Evolutionary conservation across 2,329 filamentous ascomycete species (phyloP).

Genomic region (Zopfia rhizophila): DNA sequence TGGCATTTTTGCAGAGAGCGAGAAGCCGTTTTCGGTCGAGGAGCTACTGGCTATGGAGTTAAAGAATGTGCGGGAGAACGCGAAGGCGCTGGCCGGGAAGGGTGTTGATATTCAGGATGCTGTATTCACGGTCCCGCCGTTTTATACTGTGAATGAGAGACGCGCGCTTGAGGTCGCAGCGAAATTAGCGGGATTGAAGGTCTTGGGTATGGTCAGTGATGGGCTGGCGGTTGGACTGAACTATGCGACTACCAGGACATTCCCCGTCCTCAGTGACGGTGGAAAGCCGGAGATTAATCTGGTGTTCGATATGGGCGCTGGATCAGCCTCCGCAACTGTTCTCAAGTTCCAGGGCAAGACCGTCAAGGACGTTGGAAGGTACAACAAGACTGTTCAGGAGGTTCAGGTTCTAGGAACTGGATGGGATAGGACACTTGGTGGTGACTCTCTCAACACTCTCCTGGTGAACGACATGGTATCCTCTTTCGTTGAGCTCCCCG

Average conservation of each 20-base stretch:
- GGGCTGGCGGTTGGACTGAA: constrained; percentile 93
- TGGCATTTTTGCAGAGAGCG: constrained; percentile 74
- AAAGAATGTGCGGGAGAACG: constrained; percentile 89
- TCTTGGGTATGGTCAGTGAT: constrained; percentile 86
- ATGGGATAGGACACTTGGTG: constrained; percentile 90
- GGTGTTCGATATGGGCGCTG: constrained; percentile 97
- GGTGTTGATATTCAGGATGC: constrained; percentile 79
- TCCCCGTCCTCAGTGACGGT: constrained; percentile 83
- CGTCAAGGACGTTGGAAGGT: constrained; percentile 91
- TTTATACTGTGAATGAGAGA: constrained; percentile 91
- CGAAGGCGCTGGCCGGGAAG: constrained; percentile 82
- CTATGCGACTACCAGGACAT: constrained; percentile 91
- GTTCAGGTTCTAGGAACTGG: constrained; percentile 87
- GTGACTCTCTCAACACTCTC: constrained; percentile 86
- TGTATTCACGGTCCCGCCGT: constrained; percentile 89
- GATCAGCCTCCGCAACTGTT: constrained; percentile 89
- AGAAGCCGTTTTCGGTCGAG: constrained; percentile 77
- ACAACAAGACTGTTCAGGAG: constrained; percentile 97
- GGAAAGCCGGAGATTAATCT: constrained; percentile 90
- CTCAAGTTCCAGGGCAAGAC: constrained; percentile 88
- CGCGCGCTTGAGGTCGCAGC: constrained; percentile 85
- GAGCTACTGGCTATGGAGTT: constrained; percentile 97
- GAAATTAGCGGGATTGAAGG: constrained; percentile 85
- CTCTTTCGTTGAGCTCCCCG: constrained; percentile 75
- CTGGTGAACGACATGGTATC: constrained; percentile 89